Evolutionary conservation across 345 rosid species (phyloP), one percentile per base, ranked within the genome.

Genomic region (Diplotaxis tenuifolia): DNA sequence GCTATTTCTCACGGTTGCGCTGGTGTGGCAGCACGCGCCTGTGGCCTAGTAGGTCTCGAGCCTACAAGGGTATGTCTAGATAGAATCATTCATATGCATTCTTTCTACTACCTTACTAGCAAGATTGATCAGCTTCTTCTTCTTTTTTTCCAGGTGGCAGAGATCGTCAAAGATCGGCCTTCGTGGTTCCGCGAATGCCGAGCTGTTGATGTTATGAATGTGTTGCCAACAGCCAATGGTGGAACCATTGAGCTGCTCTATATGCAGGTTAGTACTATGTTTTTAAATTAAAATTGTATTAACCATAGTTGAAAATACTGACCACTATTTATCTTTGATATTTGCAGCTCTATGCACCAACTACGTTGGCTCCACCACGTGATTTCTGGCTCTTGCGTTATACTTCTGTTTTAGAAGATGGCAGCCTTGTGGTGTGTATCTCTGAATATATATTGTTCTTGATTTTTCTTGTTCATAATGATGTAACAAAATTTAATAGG

Each of bases 21-120:
- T 86, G 99, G 99, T 58, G 98, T 96, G 87, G 99, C 98, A 84
- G 99, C 99, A 83, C 96, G 99, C 71, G 99, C 99, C 79, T 96
- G 99, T 12, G 99, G 99, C 88, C 94, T 96, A 49, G 99, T 96
- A 71, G 97, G 99, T 84, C 91, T 96, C 18, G 99, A 96, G 75
- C 99, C 99, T 79, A 90, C 99, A 45, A 89, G 98, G 92, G 99
- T 96, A 84, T 65, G 93, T 80, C 1, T 42, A 55, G n/a, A 47
- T 61, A 52, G 21, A 56, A 14, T 65, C 45, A 47, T 28, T 57
- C n/a, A 3, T 22, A 21, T 71, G 2, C 65, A 9, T 23, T n/a
- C 16, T 47, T 53, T 19, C 49, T 59, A 32, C 23, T 54, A 29
- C 42, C 15, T 62, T 59, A 14, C 25, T 28, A 61, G 36, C 21